Evolutionary conservation across 257 asterid species (phyloP).

Genomic region (Prunella vulgaris): DNA sequence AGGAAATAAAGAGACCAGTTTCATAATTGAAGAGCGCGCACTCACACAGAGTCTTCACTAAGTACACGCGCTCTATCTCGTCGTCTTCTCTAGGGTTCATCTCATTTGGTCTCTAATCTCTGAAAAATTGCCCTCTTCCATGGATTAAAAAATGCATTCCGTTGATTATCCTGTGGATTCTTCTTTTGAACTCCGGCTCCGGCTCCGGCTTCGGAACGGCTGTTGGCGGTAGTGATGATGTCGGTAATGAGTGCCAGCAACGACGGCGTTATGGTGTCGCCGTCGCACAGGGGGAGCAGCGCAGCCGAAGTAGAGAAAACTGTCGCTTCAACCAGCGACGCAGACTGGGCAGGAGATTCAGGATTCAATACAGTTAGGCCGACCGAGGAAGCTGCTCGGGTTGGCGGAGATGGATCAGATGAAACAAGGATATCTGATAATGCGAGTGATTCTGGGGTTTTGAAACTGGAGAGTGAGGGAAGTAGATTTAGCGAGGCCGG

Average conservation of each 20-base stretch:
- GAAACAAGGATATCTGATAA: conserved; percentile 11
- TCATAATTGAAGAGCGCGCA: conserved; percentile 10
- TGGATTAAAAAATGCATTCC: conserved; percentile 17
- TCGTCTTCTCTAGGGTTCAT: conserved; percentile 29
- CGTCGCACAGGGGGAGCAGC: conserved; percentile 1
- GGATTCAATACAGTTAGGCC: conserved; percentile 1
- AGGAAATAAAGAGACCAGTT: too few relatives aligned
- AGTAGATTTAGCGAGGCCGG: neutral
- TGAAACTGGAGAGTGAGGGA: conserved; percentile 8
- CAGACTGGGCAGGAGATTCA: neutral
- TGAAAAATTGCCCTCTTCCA: neutral
- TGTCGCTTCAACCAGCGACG: conserved; percentile 5
- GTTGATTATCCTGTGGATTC: neutral
- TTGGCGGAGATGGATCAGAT: conserved; percentile 11
- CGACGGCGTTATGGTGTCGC: conserved; percentile 21
- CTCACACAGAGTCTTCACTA: neutral
- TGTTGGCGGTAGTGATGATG: conserved; percentile 20
- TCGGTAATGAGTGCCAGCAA: conserved; percentile 13
- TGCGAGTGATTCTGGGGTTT: conserved; percentile 17
- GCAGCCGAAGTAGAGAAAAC: neutral
- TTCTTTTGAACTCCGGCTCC: neutral
- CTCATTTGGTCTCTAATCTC: neutral
- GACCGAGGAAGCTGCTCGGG: conserved; percentile 18
- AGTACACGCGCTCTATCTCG: conserved; percentile 1
- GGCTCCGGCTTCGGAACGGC: neutral